Conservation (phyloP, 2,329 filamentous ascomycete species). For the Epichloe uncinata region DNA sequence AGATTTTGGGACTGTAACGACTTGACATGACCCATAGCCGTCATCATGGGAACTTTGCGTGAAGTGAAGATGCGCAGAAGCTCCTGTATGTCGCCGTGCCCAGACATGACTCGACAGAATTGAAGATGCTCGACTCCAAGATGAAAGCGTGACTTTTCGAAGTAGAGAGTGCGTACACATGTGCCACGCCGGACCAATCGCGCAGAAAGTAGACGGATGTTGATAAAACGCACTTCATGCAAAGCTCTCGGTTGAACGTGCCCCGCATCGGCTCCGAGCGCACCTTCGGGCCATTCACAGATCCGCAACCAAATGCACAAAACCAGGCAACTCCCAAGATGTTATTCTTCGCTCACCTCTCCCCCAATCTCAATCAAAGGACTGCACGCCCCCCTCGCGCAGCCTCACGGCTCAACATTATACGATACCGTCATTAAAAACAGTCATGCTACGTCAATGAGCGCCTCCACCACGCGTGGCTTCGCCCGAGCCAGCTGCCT, state of each 20-base stretch:
- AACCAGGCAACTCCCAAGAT: too few relatives aligned
- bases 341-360: too few relatives aligned
- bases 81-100: constrained; percentile 47
- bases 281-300: background rate
- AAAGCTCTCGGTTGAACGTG: background rate
- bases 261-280: background rate
- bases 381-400: too few relatives aligned
- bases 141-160: too few relatives aligned
- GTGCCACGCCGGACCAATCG: background rate
- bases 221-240: background rate
- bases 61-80: constrained; percentile 46
- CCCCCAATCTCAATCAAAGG: too few relatives aligned
- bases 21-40: constrained; percentile 45
- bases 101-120: constrained; percentile 30
- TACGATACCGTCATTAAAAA: background rate
- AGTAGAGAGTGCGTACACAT: background rate
- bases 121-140: background rate
- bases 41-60: constrained; percentile 45
- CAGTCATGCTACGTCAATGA: constrained; percentile 16
- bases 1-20: constrained; percentile 41
- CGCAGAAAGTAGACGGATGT: background rate
- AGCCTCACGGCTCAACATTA: too few relatives aligned
- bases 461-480: constrained; percentile 13
- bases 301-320: background rate
- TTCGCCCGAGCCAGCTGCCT: constrained; percentile 9